Base-by-base conservation (phyloP, 352 stramenopile genomes). In the Phytophthora capsici region DNA sequence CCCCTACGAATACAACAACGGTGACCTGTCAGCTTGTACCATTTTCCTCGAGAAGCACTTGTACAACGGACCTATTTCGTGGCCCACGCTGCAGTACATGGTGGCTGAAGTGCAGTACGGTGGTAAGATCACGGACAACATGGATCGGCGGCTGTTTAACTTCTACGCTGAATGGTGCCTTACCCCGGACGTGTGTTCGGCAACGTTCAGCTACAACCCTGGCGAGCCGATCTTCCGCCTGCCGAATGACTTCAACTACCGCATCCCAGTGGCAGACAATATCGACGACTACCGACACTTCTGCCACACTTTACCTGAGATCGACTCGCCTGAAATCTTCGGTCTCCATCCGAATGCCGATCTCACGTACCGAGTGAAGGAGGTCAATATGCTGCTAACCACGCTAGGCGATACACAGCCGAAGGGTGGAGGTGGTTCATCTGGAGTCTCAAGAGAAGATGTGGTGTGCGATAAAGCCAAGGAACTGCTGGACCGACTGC, bases 1-100 rank as follows among this genome's bases (percentile, higher is more conserved):
- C 46, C 97, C 96, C 20, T 99, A 99, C 82, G 96, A 99, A 73
- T 99, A 98, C 84, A 99, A 99, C 81, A 98, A 98, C 55, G 96
- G 97, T 32, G 97, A 99, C 53, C 77, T 99, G 28, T 97, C 96
- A 16, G 97, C 97, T 7, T 99, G 95, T 62, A 98, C 98, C 25
- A 94, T 98, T 26, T 99, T 99, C 77, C 84, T 99, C 53, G 97
- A 99, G 77, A 99, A 99, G 66, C 96, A 99, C 66, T 62, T 99
- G 49, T 99, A 99, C 86, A 98, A 98, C 67, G 96, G 95, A 2
- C 95, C 95, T 40, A 99, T 99, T 70, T 98, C 94, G 58, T 99
- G 97, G 97, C 89, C 89, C 7, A 99, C 97, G 20, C 93, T 99
- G 58, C 95, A 99, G 84, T 99, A 99, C 78, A 99, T 99, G 96